Conservation (phyloP, 495 filamentous ascomycete genomes). For the Trichoderma orchidacearum region DNA sequence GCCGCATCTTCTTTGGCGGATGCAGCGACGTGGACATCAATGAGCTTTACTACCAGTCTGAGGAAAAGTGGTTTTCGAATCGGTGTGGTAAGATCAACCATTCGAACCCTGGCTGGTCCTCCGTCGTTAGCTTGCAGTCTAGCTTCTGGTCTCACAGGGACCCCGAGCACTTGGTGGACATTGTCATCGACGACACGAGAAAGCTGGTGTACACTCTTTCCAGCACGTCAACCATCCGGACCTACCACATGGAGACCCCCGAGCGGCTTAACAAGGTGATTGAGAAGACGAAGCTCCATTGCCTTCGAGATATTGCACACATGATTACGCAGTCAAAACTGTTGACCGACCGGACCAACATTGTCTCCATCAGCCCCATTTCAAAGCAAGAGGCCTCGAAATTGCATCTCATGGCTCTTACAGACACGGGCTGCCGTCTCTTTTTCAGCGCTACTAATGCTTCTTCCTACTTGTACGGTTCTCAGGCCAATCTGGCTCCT, state of each 20-base stretch:
- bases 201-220: slow-evolving; percentile 86
- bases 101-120: slow-evolving; percentile 58
- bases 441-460: slow-evolving; percentile 82
- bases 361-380: slow-evolving; percentile 77
- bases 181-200: slow-evolving; percentile 79
- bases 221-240: slow-evolving; percentile 66
- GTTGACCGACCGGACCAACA: slow-evolving; percentile 48
- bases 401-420: slow-evolving; percentile 81
- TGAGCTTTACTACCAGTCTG: slow-evolving; percentile 89
- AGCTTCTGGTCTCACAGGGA: slow-evolving; percentile 15
- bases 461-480: slow-evolving; percentile 49
- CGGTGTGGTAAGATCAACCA: slow-evolving; percentile 75
- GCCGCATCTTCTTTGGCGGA: slow-evolving; percentile 88
- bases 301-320: slow-evolving; percentile 55
- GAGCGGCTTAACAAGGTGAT: slow-evolving; percentile 38
- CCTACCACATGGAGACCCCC: slow-evolving; percentile 58
- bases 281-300: slow-evolving; percentile 39
- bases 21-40: slow-evolving; percentile 70
- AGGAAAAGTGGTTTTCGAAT: slow-evolving; percentile 89
- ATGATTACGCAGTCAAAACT: slow-evolving; percentile 59
- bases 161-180: slow-evolving; percentile 52
- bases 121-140: slow-evolving; percentile 47
- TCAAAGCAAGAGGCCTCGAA: slow-evolving; percentile 65
- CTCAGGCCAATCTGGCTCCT: slow-evolving; percentile 49
- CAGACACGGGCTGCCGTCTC: slow-evolving; percentile 77